Base-by-base conservation (phyloP, 2,329 filamentous ascomycete genomes). In the Paracorniculantispora psalliotae region DNA sequence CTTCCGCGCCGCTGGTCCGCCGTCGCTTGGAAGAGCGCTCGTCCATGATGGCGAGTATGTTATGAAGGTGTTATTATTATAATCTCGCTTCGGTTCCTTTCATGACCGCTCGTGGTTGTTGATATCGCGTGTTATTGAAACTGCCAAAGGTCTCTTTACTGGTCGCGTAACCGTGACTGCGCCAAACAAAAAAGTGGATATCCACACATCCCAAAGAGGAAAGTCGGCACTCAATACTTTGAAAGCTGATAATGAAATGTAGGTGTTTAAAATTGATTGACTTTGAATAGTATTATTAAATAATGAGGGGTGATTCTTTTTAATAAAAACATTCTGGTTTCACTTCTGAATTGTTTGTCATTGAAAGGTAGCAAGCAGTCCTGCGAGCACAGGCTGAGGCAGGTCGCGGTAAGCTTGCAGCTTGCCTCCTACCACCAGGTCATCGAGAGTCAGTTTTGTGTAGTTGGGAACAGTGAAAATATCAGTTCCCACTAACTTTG, bases 1-100 rank as follows among this genome's bases (percentile, higher is more conserved):
- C 57, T 57, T 47, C n/a, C 51, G 47, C 43, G 23, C 75, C 67
- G 51, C 78, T 67, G 8, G 76, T 77, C 68, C 85, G 86, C 67
- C 85, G 81, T 68, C 85, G 78, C 71, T 90, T 89, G 5, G 83
- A 76, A 49, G 85, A 81, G 26, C 85, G 83, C 58, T 79, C 75
- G 63, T 84, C 81, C 75, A 77, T 77, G 2, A 13, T 47, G 28
- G 41, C 19, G 35, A 19, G 10, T 33, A n/a, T n/a, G 21, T 39
- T 51, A 33, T 33, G 9, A 33, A n/a, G 9, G 56, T 60, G 59
- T 7, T 56, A 41, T 30, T 48, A 26, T 35, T 43, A 60, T 26
- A 55, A 33, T 19, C 25, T 49, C n/a, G 26, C 13, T 12, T 30
- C n/a, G 25, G n/a, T 2, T 17, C 7, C 33, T 35, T 12, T 35